A percentile compares a stretch with the other conserved stretches of the same genome.
These are phyloP conservation scores for Avena eriantha DNA, from an alignment of 176 grass and related monocot genomes.

Conservation along the genomic window DNA sequence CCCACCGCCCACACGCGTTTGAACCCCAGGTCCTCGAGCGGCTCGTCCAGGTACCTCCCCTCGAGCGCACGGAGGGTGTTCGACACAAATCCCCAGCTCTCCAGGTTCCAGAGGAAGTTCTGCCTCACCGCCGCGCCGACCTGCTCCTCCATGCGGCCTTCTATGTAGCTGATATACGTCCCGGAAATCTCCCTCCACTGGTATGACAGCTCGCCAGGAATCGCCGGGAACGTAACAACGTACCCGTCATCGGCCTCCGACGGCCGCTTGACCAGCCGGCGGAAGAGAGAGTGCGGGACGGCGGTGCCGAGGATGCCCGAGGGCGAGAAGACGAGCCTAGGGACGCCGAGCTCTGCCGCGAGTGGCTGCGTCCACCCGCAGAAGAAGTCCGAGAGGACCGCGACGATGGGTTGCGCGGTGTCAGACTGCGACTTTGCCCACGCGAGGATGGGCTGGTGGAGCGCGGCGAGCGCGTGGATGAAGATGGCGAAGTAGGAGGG, in stretches of 20 bases:
- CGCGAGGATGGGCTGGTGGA: slow-evolving; percentile 36
- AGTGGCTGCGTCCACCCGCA: slow-evolving; percentile 69
- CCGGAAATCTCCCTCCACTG: slow-evolving; percentile 57
- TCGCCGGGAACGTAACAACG: slow-evolving; percentile 36
- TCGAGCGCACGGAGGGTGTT: slow-evolving; percentile 61
- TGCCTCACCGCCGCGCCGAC: slow-evolving; percentile 45
- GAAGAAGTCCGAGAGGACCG: slow-evolving; percentile 68
- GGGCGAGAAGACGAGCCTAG: slow-evolving; percentile 53
- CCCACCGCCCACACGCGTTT: slow-evolving; percentile 58
- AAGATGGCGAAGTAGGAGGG: slow-evolving; percentile 26
- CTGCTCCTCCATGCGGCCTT: slow-evolving; percentile 22
- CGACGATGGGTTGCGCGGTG: slow-evolving; percentile 26
- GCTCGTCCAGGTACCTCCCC: slow-evolving; percentile 45
- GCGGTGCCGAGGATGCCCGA: slow-evolving; percentile 52
- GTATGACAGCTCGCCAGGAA: slow-evolving; percentile 45
- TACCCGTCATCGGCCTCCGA: slow-evolving; percentile 27
- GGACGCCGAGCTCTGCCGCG: slow-evolving; percentile 49
- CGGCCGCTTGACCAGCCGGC: slow-evolving; percentile 26
- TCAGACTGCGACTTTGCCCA: slow-evolving; percentile 11
- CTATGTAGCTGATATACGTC: slow-evolving; percentile 43
- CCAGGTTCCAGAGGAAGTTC: slow-evolving; percentile 60
- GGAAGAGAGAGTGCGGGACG: slow-evolving; percentile 52
- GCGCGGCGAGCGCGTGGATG: slow-evolving; percentile 46
- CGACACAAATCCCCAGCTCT: slow-evolving; percentile 55
- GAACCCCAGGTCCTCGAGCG: slow-evolving; percentile 58